Percentiles rank a stretch among this genome's conserved stretches.
Conservation (phyloP, 2,329 filamentous ascomycete genomes). For the Aspergillus transmontanensis region DNA sequence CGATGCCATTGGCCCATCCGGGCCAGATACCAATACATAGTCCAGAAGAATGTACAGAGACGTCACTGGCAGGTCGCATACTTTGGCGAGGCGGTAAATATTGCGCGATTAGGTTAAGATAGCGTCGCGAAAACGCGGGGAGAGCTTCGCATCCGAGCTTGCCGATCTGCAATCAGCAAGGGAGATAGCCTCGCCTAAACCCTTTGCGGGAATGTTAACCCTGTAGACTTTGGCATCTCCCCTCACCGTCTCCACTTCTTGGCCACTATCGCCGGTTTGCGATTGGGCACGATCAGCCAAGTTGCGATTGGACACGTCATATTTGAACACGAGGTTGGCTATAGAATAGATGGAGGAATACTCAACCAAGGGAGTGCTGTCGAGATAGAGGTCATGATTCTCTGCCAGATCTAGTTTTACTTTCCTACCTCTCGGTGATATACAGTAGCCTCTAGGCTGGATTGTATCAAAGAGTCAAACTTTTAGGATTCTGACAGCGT, state of each 20-base stretch:
- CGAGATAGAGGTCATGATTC: too few species aligned
- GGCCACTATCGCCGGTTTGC: not conserved
- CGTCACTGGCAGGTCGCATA: not conserved
- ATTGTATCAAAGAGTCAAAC: too few species aligned
- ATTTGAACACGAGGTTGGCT: too few species aligned
- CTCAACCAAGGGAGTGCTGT: too few species aligned
- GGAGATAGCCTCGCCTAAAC: not conserved
- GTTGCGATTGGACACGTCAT: not conserved
- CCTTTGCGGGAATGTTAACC: not conserved
- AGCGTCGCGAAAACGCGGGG: not conserved
- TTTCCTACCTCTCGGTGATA: too few species aligned
- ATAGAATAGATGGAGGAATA: too few species aligned
- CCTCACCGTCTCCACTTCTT: not conserved
- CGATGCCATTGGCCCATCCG: not conserved
- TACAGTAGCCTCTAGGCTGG: too few species aligned
- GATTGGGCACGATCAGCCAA: not conserved
- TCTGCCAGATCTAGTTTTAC: too few species aligned
- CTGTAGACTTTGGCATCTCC: not conserved
- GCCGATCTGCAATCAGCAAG: not conserved
- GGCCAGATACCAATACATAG: not conserved
- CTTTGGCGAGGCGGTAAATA: slow-evolving; percentile 20
- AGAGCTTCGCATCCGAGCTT: not conserved
- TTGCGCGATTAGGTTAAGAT: not conserved
- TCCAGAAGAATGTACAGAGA: not conserved
- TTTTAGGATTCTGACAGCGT: too few species aligned